Evolutionary conservation across 768 basidiomycete genomes (phyloP), one percentile per base, ranked within the genome.

Genomic region (Suillus lakei): DNA sequence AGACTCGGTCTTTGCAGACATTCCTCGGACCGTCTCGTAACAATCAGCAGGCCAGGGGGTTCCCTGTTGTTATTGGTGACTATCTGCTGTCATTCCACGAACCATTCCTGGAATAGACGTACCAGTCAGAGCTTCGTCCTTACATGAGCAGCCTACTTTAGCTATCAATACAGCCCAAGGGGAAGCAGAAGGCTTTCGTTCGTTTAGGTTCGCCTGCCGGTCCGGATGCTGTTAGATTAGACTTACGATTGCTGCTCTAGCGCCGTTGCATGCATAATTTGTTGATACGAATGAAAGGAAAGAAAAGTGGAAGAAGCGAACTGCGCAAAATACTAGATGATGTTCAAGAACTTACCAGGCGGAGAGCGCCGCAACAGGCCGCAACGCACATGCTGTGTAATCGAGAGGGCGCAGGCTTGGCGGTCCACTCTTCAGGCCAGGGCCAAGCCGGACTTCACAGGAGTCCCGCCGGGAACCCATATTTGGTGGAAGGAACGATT

Each of bases 11-110:
- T 54, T 54, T 54, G 53, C 32, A 34, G 53, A 28, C 53, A 54
- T 54, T 54, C 53, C 53, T 34, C 53, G 53, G 53, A 34, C 53
- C 53, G 53, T 54, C 21, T 54, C 53, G 32, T 54, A 54, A 54
- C 30, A 32, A 32, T 54, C 30, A 34, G 21, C 30, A 54, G 53
- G 53, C n/a, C 53, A 32, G 4, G 9, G 53, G 32, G 34, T 54
- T 54, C 18, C 18, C 34, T 7, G 21, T 54, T 54, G 32, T 54
- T 12, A 54, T 34, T 34, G 53, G 30, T 53, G 9, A 30, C 18
- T 53, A 32, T 53, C 28, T 51, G 28, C 16, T 28, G 8, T 51
- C 28, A 53, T 10, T 9, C 23, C 12, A 30, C 53, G 30, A 54
- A 54, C 10, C 13, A 34, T 54, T 54, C 32, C 53, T 54, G 30